Conservation (phyloP, 306 rosid species). For the Myrica gale region DNA sequence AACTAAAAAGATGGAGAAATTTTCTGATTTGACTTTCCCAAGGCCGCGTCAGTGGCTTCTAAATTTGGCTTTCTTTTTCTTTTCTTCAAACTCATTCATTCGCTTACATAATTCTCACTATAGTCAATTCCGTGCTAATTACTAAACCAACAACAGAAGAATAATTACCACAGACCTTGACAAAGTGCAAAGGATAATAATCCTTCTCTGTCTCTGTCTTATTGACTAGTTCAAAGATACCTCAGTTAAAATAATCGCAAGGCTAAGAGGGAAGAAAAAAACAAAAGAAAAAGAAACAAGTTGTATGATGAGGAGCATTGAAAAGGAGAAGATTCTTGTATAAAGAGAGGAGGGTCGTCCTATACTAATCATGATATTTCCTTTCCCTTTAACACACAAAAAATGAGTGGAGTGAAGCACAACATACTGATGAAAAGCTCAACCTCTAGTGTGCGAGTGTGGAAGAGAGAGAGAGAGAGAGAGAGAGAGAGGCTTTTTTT, state of each 20-base stretch:
- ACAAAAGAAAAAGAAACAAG: conserved; percentile 20
- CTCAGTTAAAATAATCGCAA: conserved; percentile 25
- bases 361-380: conserved; percentile 59
- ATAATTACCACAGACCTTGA: not conserved
- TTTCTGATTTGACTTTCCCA: not conserved
- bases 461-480: conserved; percentile 23
- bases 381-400: conserved; percentile 37
- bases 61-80: not conserved
- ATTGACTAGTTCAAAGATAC: not conserved
- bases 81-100: not conserved
- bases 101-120: conserved; percentile 1
- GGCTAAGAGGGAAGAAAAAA: conserved; percentile 21
- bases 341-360: conserved; percentile 58
- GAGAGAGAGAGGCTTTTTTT: conserved; percentile 27
- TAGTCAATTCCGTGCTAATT: conserved; percentile 1
- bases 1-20: not conserved
- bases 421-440: conserved; percentile 26
- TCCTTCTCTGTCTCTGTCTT: not conserved
- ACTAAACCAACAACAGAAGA: conserved; percentile 4
- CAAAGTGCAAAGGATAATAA: not conserved
- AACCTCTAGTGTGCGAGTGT: not conserved
- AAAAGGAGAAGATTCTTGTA: conserved; percentile 75
- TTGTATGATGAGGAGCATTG: conserved; percentile 48
- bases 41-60: not conserved
- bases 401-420: conserved; percentile 43